These are phyloP conservation scores for Ogataea trehaloabstinens DNA, from an alignment of 805 yeast genomes.

Conservation along the genomic window DNA sequence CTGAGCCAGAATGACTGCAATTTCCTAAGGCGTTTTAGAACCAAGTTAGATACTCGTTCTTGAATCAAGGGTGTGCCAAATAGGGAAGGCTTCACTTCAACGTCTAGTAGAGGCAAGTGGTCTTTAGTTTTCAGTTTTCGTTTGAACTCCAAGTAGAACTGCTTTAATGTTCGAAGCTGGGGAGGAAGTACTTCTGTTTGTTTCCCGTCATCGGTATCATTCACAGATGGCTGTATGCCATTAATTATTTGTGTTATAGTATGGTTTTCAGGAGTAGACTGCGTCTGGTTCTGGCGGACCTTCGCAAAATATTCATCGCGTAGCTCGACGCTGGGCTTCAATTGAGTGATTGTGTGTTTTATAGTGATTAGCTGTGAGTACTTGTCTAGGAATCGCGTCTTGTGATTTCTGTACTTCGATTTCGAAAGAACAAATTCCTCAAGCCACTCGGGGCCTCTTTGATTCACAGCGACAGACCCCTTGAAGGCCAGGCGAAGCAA, in stretches of 20 bases:
- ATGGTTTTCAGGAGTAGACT: background rate
- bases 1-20: constrained; percentile 13
- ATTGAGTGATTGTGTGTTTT: constrained; percentile 8
- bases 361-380: constrained; percentile 6
- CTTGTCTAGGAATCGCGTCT: constrained; percentile 5
- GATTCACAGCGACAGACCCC: constrained; percentile 2
- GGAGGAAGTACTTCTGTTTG: background rate
- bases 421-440: constrained; percentile 8
- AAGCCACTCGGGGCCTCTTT: constrained; percentile 18
- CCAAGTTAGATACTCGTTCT: constrained; percentile 16
- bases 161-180: no score
- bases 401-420: constrained; percentile 5
- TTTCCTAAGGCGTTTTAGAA: constrained; percentile 12
- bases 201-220: background rate
- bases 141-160: constrained; percentile 16
- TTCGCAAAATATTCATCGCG: constrained; percentile 7
- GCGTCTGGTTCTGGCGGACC: constrained; percentile 1
- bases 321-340: constrained; percentile 2
- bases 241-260: background rate
- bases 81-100: constrained; percentile 17
- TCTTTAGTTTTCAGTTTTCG: constrained; percentile 9
- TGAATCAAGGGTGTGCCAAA: constrained; percentile 24
- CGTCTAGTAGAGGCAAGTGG: constrained; percentile 11
- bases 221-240: background rate
- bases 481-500: constrained; percentile 10